Conservation (phyloP, 768 basidiomycete species). For the Kwoniella newhampshirensis region DNA sequence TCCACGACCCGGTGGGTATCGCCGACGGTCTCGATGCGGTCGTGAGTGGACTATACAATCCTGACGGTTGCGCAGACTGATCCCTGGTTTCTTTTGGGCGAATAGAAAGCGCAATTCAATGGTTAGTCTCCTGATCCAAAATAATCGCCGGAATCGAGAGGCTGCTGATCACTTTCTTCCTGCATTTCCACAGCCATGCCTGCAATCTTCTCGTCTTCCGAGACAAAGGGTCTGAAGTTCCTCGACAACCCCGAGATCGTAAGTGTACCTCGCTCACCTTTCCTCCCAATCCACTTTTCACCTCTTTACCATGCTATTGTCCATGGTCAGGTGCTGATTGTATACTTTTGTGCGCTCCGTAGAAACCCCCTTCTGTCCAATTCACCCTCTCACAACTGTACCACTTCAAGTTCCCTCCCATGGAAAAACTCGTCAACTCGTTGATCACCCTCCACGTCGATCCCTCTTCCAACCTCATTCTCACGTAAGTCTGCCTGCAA, state of each 20-base stretch:
- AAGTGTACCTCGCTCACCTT: constrained; percentile 12
- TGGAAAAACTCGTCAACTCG: constrained; percentile 44
- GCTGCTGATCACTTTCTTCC: too few relatives aligned
- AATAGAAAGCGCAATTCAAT: constrained; percentile 46
- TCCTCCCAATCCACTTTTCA: too few relatives aligned
- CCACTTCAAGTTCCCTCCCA: constrained; percentile 32
- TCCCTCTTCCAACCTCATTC: constrained; percentile 40
- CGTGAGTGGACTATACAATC: constrained; percentile 21
- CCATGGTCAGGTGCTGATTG: neutral
- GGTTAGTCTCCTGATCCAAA: too few relatives aligned
- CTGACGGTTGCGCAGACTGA: too few relatives aligned
- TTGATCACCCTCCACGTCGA: constrained; percentile 48
- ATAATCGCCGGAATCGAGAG: too few relatives aligned
- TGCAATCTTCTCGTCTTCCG: constrained; percentile 38
- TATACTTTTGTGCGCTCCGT: neutral
- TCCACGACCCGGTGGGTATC: constrained; percentile 49
- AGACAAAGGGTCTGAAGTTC: constrained; percentile 36
- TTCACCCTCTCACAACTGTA: constrained; percentile 44
- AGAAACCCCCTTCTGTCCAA: constrained; percentile 51
- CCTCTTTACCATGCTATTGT: too few relatives aligned
- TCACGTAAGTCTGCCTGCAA: constrained; percentile 40
- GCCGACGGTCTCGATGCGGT: constrained; percentile 44
- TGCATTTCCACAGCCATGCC: constrained; percentile 28
- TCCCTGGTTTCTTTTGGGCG: neutral
- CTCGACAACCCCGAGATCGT: constrained; percentile 49